Evolutionary conservation across 331 rosid species (phyloP).

Genomic region (Quercus phellos): DNA sequence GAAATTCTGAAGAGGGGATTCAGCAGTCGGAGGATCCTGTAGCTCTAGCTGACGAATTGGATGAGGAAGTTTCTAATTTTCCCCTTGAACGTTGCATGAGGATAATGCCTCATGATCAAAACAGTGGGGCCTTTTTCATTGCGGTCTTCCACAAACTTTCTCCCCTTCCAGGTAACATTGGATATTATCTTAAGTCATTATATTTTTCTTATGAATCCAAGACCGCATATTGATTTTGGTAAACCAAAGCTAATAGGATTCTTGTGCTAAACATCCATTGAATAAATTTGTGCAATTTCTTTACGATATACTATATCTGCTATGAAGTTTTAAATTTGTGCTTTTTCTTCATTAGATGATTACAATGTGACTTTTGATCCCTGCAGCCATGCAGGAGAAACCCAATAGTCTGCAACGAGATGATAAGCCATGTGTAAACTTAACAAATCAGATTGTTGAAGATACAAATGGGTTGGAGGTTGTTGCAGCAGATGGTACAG

Average conservation of each 20-base stretch:
- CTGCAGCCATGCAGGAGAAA: constrained; percentile 50
- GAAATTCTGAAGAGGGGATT: constrained; percentile 35
- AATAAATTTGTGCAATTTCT: background rate
- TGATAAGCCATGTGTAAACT: constrained; percentile 20
- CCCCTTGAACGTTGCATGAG: constrained; percentile 88
- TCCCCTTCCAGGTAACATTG: constrained; percentile 67
- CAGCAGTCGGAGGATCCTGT: constrained; percentile 29
- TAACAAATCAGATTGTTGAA: constrained; percentile 32
- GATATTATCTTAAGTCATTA: background rate
- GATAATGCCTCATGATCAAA: constrained; percentile 94
- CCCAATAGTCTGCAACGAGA: constrained; percentile 17
- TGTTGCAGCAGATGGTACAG: constrained; percentile 35
- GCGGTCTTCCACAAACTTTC: constrained; percentile 80
- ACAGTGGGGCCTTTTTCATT: constrained; percentile 91
- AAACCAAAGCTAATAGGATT: background rate
- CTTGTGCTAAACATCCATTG: background rate
- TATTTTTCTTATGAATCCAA: background rate
- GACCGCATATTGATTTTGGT: background rate
- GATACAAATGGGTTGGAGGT: constrained; percentile 28
- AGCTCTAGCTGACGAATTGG: constrained; percentile 22
- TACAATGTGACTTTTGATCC: constrained; percentile 8
- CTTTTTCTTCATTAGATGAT: background rate
- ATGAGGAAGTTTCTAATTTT: constrained; percentile 64
- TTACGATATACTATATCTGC: background rate
- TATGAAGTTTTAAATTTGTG: background rate